Evolutionary conservation across 768 basidiomycete genomes (phyloP).

Genomic region (Sporobolomyces pararoseus): DNA sequence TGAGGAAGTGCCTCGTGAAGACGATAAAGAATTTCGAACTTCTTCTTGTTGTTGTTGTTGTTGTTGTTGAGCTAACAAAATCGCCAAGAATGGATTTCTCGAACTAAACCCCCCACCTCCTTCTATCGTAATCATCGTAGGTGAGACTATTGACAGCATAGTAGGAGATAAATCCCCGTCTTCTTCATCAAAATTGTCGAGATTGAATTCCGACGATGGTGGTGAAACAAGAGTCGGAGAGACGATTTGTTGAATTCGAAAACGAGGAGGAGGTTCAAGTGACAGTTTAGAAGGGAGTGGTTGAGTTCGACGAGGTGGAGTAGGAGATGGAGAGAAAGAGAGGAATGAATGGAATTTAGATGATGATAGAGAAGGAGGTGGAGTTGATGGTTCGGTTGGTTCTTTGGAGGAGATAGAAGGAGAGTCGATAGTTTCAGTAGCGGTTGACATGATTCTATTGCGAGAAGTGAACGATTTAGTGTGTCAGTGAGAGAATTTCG

Average conservation of each 20-base stretch:
- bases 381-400: too few relatives aligned
- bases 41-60: too few relatives aligned
- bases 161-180: too few relatives aligned
- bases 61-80: background rate
- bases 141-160: background rate
- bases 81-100: background rate
- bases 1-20: background rate
- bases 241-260: background rate
- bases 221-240: background rate
- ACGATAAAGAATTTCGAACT: too few relatives aligned
- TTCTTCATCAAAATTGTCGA: too few relatives aligned
- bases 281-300: background rate
- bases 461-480: too few relatives aligned
- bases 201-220: background rate
- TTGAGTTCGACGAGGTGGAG: too few relatives aligned
- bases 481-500: too few relatives aligned
- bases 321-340: background rate
- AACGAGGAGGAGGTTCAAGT: background rate
- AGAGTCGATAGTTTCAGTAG: too few relatives aligned
- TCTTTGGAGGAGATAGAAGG: too few relatives aligned
- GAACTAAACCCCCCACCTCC: background rate
- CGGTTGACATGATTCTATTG: background rate
- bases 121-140: too few relatives aligned
- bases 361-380: background rate
- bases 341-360: background rate